Conservation (phyloP, 2,329 filamentous ascomycete genomes). For the Monascus ruber region DNA sequence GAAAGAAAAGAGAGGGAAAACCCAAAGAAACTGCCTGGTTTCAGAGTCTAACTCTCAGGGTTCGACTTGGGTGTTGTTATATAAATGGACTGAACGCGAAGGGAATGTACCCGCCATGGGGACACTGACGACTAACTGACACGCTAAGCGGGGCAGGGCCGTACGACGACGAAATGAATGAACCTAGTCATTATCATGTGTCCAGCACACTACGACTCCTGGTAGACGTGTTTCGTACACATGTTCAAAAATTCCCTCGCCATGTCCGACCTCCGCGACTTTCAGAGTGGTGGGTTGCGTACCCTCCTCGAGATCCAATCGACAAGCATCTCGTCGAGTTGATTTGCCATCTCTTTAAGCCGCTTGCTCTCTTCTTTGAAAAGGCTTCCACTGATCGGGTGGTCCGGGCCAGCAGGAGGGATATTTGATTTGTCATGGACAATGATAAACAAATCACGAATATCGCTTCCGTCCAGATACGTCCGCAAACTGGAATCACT, state of each 20-base stretch:
- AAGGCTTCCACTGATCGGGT: constrained; percentile 68
- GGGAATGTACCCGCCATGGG: no score
- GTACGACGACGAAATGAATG: constrained; percentile 1
- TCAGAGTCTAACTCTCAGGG: no score
- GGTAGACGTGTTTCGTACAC: constrained; percentile 1
- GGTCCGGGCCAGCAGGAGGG: constrained; percentile 65
- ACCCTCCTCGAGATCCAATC: constrained; percentile 55
- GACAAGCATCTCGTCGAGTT: constrained; percentile 77
- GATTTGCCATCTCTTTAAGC: constrained; percentile 75
- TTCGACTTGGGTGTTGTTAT: no score
- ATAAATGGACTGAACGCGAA: no score
- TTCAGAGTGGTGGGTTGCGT: constrained; percentile 1
- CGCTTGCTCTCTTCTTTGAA: constrained; percentile 82
- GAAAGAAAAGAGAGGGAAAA: no score
- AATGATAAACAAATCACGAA: constrained; percentile 79
- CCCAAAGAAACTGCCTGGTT: no score
- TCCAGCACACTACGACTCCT: constrained; percentile 12
- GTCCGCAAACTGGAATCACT: constrained; percentile 74
- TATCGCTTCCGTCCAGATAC: constrained; percentile 82
- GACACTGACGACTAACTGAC: no score
- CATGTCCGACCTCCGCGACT: no score
- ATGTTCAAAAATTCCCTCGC: neutral
- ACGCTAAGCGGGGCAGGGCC: no score
- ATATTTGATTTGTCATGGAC: constrained; percentile 87
- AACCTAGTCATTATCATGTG: constrained; percentile 6